Evolutionary conservation across 1,284 basidiomycete species (phyloP).

Genomic region (Salmacisia buchloeana): DNA sequence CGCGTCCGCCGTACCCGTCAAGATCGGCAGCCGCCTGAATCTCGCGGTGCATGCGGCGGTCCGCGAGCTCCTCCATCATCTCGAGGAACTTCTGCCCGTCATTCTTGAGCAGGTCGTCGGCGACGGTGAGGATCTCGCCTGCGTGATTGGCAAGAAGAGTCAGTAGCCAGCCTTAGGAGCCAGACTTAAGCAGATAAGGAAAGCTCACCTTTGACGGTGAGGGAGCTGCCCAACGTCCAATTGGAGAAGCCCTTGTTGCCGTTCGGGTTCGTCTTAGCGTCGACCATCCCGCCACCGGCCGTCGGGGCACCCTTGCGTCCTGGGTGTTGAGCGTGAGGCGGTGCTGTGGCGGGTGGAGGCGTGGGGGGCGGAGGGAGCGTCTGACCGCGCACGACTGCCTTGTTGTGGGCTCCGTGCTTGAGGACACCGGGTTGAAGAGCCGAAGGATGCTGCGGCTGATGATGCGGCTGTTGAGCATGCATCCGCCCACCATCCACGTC

Average conservation of each 20-base stretch:
- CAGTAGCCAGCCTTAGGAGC: background rate
- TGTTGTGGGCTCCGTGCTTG: background rate
- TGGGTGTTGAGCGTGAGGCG: background rate
- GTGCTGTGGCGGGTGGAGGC: slow-evolving; percentile 1
- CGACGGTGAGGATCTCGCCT: slow-evolving; percentile 95
- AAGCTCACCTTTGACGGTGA: slow-evolving; percentile 72
- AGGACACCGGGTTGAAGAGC: background rate
- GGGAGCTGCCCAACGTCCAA: slow-evolving; percentile 64
- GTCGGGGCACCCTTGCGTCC: background rate
- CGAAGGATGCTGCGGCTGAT: background rate
- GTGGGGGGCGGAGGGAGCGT: background rate
- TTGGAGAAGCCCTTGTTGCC: slow-evolving; percentile 62
- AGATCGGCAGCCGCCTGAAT: slow-evolving; percentile 62
- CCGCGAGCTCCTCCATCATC: slow-evolving; percentile 99
- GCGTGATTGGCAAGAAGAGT: slow-evolving; percentile 52
- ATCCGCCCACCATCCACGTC: slow-evolving; percentile 31
- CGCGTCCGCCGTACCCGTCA: background rate
- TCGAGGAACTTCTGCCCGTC: slow-evolving; percentile 98
- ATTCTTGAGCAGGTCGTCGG: slow-evolving; percentile 95
- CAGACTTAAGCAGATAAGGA: background rate
- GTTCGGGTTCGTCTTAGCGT: background rate
- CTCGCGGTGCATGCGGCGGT: slow-evolving; percentile 84
- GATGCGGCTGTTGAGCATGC: background rate
- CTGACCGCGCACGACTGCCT: background rate
- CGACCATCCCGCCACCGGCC: background rate